A percentile compares a stretch with the other conserved stretches of the same genome.
Conservation (phyloP, 1,284 basidiomycete genomes). For the Cutaneotrichosporon sp. region DNA sequence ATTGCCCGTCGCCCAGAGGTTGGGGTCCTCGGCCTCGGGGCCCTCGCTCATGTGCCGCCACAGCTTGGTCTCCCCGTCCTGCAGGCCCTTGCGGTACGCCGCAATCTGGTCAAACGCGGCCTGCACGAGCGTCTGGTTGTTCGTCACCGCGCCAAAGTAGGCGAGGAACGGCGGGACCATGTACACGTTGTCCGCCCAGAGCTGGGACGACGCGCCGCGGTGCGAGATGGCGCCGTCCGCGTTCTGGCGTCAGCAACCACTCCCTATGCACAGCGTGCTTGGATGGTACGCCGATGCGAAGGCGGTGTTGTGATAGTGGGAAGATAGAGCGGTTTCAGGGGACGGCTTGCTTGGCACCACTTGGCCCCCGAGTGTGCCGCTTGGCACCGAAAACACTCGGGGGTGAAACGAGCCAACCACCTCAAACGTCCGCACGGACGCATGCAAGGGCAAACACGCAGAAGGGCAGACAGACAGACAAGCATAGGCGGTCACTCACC, state of each 20-base stretch:
- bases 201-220: constrained; percentile 47
- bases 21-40: constrained; percentile 37
- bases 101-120: constrained; percentile 76
- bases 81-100: constrained; percentile 65
- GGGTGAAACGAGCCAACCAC: neutral
- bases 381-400: neutral
- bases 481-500: constrained; percentile 30
- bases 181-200: constrained; percentile 62
- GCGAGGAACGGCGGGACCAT: constrained; percentile 85
- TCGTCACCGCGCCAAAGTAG: constrained; percentile 73
- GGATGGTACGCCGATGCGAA: too few relatives aligned
- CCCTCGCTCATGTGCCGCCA: constrained; percentile 52
- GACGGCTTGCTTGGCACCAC: neutral
- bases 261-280: neutral
- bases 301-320: neutral
- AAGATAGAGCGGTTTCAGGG: neutral
- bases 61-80: constrained; percentile 33
- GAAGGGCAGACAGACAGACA: neutral
- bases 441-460: neutral
- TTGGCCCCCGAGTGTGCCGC: neutral
- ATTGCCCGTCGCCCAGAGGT: constrained; percentile 55
- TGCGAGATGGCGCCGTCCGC: constrained; percentile 80
- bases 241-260: constrained; percentile 54
- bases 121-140: constrained; percentile 67
- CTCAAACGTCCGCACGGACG: neutral